Base-by-base conservation (phyloP, 2,329 filamentous ascomycete species). In the Colletotrichum higginsianum region DNA sequence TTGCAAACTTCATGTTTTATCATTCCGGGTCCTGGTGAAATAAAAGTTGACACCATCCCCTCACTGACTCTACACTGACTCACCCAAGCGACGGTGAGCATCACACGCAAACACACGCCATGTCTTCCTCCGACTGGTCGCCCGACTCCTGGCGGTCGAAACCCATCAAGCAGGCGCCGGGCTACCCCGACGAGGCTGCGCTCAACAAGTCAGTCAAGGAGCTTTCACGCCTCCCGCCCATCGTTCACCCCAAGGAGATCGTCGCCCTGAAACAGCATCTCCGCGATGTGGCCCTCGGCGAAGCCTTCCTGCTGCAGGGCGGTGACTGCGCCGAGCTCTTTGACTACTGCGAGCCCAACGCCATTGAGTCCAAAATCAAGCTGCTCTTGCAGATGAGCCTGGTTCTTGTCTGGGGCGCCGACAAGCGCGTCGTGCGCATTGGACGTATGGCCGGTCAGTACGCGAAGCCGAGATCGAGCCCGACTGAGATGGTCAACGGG, bases 271-370 rank as follows among this genome's bases (percentile, higher is more conserved):
- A 95, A 79, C 86, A 90, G 63, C 92, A 90, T 77, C 88, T 99
- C 26, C 90, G 90, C 71, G 94, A 98, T 84, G 96, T 97, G 7
- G 96, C 96, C 6, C 86, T 93, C 46, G 96, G 96, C 44, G 95
- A 96, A 75, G 94, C 96, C 15, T 98, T 99, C 81, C 87, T 99
- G 12, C 90, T 99, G 4, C 96, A 99, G 84, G 96, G 96, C 72
- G 96, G 96, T 74, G 96, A 99, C 84, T 99, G 96, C 79, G 96
- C 96, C 18, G 96, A 99, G 85, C 89, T 98, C 12, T 99, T 99
- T 79, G 94, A 96, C 82, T 99, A 99, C 86, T 99, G 96, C 83
- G 92, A 93, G 77, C 92, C 95, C 80, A 89, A 89, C 16, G 93
- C 93, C 75, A 98, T 99, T 76, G 95, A 98, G 83, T 93, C 94